A percentile compares a stretch with the other conserved stretches of the same genome.
Conservation (phyloP, 129 eudicot genomes). For the Rutidosis leptorrhynchoides region DNA sequence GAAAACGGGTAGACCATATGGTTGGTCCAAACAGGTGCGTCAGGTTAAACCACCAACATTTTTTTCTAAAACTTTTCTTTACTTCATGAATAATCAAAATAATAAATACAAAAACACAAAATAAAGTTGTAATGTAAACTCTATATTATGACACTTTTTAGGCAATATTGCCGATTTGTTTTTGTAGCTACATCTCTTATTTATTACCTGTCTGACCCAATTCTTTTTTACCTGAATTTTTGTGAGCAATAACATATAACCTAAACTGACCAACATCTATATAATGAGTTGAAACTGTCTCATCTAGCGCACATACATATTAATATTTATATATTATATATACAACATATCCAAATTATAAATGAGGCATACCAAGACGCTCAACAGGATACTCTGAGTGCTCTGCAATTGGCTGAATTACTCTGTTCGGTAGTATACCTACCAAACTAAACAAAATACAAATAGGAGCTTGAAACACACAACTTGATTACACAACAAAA, state of each 20-base stretch:
- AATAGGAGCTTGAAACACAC: slow-evolving; percentile 13
- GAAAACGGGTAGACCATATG: background rate
- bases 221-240: background rate
- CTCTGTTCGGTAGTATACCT: slow-evolving; percentile 87
- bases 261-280: background rate
- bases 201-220: background rate
- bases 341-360: background rate
- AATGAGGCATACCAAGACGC: slow-evolving; percentile 73
- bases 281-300: background rate
- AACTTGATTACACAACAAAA: slow-evolving; percentile 4
- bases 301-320: background rate
- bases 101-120: too few relatives aligned
- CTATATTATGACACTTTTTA: background rate
- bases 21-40: too few relatives aligned
- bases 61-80: too few relatives aligned
- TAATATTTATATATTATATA: background rate
- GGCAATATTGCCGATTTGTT: background rate
- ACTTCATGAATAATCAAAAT: background rate
- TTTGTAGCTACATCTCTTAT: background rate
- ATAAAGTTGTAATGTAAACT: background rate
- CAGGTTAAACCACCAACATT: too few relatives aligned
- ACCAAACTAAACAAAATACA: slow-evolving; percentile 61
- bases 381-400: slow-evolving; percentile 96
- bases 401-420: slow-evolving; percentile 97
- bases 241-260: background rate